Evolutionary conservation across 352 stramenopile species (phyloP).

Genomic region (Globisporangium barbulae): DNA sequence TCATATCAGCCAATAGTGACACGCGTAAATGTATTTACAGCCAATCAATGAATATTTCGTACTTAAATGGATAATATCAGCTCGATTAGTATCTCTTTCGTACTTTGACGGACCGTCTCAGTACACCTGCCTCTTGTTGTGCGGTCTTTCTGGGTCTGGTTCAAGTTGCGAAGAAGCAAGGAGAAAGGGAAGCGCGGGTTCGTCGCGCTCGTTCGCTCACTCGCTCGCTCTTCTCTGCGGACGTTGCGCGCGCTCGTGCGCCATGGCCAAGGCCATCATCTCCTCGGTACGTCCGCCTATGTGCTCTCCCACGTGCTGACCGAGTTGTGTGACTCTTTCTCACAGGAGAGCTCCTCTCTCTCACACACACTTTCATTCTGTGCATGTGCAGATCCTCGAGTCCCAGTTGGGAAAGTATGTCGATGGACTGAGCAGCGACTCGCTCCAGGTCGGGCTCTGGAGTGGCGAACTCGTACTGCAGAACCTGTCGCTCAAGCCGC

Average conservation of each 20-base stretch:
- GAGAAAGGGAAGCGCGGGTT: not conserved
- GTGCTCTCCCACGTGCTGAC: not conserved
- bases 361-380: not conserved
- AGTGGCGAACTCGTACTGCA: slow-evolving; percentile 77
- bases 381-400: slow-evolving; percentile 49
- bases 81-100: not conserved
- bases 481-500: slow-evolving; percentile 71
- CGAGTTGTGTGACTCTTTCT: not conserved
- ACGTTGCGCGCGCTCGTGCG: not conserved
- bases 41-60: not conserved
- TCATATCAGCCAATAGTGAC: not conserved
- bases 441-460: slow-evolving; percentile 81
- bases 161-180: slow-evolving; percentile 5
- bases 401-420: slow-evolving; percentile 82
- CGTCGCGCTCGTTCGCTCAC: not conserved
- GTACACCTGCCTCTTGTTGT: not conserved
- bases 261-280: slow-evolving; percentile 22
- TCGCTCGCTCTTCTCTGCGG: not conserved
- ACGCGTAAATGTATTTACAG: not conserved
- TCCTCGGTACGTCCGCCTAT: slow-evolving; percentile 13
- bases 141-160: not conserved
- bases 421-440: slow-evolving; percentile 70
- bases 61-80: not conserved
- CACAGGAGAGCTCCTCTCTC: too few relatives aligned
- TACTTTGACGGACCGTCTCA: not conserved